Base-by-base conservation (phyloP, 257 asterid species). In the Solanum boliviense region DNA sequence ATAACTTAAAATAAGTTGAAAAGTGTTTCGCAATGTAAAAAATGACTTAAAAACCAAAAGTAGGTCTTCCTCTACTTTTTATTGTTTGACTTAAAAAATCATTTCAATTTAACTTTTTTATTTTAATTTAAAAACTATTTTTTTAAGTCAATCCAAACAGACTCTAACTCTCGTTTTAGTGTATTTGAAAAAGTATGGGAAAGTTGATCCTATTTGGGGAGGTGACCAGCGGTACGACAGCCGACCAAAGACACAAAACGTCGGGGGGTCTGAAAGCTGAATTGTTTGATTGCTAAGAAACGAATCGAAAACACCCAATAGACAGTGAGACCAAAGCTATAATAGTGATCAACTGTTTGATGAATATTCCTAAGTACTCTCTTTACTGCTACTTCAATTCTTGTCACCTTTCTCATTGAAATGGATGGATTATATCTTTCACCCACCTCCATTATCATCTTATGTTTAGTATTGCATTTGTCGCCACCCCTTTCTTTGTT, bases 371-470 rank as follows among this genome's bases (percentile, higher is more conserved):
- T 11, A 76, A 38, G 23, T 76, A 25, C 16, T 65, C 32, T n/a
- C 84, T 82, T 82, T 82, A 82, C 85, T 29, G 39, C 41, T 46
- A 82, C 85, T 82, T 48, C 70, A 82, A 46, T 82, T 48, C 70
- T 48, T 82, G 65, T 76, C 84, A n/a, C 84, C 60, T 76, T 39
- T n/a, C 62, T 25, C 25, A 44, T 44, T 79, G 65, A 79, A 86
- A 91, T 91, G 93, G 91, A 83, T 85, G 92, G 83, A 86, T 86
- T 85, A 31, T 89, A 76, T 82, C 44, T 82, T 48, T 82, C 70
- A 82, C 85, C 85, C 41, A 82, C 85, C 85, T 82, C 85, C 85
- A 48, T 82, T 82, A 90, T 29, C 84, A 60, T 85, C 81, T 5
- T 13, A 25, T 44, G 27, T 21, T 79, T 79, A 44, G 56, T 78